Evolutionary conservation across 2,329 filamentous ascomycete species (phyloP), one percentile per base, ranked within the genome.

Genomic region (Aspergillus aculeatus): DNA sequence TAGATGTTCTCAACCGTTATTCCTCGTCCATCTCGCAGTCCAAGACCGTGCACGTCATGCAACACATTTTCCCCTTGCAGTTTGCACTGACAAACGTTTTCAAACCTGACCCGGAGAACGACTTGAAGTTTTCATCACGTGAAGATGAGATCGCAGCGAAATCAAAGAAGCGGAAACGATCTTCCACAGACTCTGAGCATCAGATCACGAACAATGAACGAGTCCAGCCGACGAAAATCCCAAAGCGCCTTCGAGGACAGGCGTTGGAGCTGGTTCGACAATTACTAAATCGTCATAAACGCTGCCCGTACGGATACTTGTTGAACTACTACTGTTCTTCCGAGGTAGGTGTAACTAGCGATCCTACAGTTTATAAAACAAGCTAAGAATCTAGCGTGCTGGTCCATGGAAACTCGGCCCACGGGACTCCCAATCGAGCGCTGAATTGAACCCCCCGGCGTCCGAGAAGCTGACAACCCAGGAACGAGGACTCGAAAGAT

Each of bases 41-140:
- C 12, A 83, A 89, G 63, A 90, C 87, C 0, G 70, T 86, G 11
- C 90, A 89, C 66, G 77, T 96, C 21, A 86, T 96, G 84, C 95
- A 94, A 81, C 94, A 98, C 74, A 87, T 99, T 1, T 99, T 99
- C 67, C 95, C 95, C 32, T 84, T 89, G 11, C 93, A 98, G 69
- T 98, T 96, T 70, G 86, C 86, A 14, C 79, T 99, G 3, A 92
- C 96, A 71, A 99, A 98, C 74, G 92, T 89, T n/a, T 97, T 98
- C 71, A 92, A 87, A 0, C 90, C 87, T 5, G 77, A 80, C 3
- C 82, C n/a, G 41, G 26, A 47, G 53, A 94, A 67, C 84, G 84
- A 26, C 88, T 94, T 69, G 90, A 91, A 69, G 92, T 96, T 96
- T 71, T 93, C 89, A 0, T 73, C 92, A 11, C 87, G 94, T 19